These are phyloP conservation scores for Tympanopsis confertula DNA, from an alignment of 2,329 filamentous ascomycete genomes.

Conservation along the genomic window DNA sequence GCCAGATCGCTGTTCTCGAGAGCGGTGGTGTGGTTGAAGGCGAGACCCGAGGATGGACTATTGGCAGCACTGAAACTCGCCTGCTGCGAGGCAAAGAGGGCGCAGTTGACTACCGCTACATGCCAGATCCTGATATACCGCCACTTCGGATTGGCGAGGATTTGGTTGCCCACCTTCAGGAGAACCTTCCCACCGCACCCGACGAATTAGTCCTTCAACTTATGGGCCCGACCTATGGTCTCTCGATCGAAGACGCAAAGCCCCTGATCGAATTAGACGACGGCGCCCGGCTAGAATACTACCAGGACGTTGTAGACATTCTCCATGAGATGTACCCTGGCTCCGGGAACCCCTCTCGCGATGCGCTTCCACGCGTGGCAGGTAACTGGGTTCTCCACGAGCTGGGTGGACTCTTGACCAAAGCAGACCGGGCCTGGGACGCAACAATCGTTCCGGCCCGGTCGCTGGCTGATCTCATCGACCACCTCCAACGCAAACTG, in stretches of 20 bases:
- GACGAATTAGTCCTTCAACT: slow-evolving; percentile 58
- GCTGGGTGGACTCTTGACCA: background rate
- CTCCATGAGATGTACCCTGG: slow-evolving; percentile 14
- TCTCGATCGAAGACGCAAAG: slow-evolving; percentile 73
- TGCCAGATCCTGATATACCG: slow-evolving; percentile 87
- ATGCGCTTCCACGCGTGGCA: background rate
- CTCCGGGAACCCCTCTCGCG: background rate
- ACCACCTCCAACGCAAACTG: slow-evolving; percentile 24
- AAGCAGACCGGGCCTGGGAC: background rate
- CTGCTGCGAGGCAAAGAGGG: slow-evolving; percentile 85
- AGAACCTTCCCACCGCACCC: slow-evolving; percentile 58
- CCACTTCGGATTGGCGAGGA: slow-evolving; percentile 66
- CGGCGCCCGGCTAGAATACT: slow-evolving; percentile 72
- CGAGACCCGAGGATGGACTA: slow-evolving; percentile 86
- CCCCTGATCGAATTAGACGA: slow-evolving; percentile 68
- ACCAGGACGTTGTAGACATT: slow-evolving; percentile 50
- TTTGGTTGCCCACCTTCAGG: slow-evolving; percentile 51
- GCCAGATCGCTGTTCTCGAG: slow-evolving; percentile 74
- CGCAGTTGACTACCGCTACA: slow-evolving; percentile 94
- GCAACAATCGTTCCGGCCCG: slow-evolving; percentile 6
- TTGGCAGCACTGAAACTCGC: slow-evolving; percentile 72
- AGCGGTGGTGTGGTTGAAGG: slow-evolving; percentile 64
- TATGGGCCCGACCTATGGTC: slow-evolving; percentile 41
- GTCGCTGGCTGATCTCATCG: slow-evolving; percentile 28
- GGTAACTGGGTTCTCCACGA: slow-evolving; percentile 1